Percentiles rank a stretch among this genome's conserved stretches.
Evolutionary conservation across 768 basidiomycete genomes (phyloP).

Genomic region (Pulveroboletus sp.): DNA sequence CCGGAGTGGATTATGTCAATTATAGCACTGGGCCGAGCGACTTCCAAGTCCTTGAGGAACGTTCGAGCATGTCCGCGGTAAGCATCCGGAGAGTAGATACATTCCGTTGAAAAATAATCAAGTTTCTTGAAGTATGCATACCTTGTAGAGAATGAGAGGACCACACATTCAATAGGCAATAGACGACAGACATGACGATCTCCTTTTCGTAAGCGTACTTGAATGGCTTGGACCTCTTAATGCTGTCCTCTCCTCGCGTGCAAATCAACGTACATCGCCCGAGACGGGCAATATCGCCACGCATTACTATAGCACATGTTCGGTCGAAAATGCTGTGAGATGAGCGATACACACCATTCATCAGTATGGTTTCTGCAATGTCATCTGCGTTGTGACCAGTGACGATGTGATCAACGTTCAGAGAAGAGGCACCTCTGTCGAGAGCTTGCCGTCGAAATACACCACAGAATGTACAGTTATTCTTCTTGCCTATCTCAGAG

Average conservation of each 20-base stretch:
- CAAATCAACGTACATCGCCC: constrained; percentile 93
- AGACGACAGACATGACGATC: constrained; percentile 82
- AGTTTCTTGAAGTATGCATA: constrained; percentile 99
- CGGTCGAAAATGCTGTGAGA: neutral
- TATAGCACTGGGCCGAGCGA: constrained; percentile 89
- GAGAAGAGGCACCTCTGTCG: constrained; percentile 86
- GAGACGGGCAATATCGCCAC: constrained; percentile 93
- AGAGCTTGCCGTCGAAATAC: constrained; percentile 96
- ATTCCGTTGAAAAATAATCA: constrained; percentile 98
- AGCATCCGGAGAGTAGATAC: constrained; percentile 98
- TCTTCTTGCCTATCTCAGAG: constrained; percentile 91
- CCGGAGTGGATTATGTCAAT: constrained; percentile 98
- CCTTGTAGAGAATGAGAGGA: constrained; percentile 44
- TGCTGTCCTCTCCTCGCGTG: constrained; percentile 94
- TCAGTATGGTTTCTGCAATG: constrained; percentile 96
- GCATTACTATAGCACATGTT: constrained; percentile 68
- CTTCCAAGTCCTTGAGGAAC: constrained; percentile 95
- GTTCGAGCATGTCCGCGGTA: constrained; percentile 95
- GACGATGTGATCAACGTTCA: constrained; percentile 94
- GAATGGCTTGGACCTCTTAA: constrained; percentile 98
- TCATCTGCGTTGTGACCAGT: constrained; percentile 99
- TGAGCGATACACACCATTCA: constrained; percentile 77
- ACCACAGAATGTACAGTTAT: constrained; percentile 99
- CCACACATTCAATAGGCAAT: neutral
- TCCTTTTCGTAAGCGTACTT: constrained; percentile 99